Base-by-base conservation (phyloP, 2,329 filamentous ascomycete species). In the Cytospora mali region DNA sequence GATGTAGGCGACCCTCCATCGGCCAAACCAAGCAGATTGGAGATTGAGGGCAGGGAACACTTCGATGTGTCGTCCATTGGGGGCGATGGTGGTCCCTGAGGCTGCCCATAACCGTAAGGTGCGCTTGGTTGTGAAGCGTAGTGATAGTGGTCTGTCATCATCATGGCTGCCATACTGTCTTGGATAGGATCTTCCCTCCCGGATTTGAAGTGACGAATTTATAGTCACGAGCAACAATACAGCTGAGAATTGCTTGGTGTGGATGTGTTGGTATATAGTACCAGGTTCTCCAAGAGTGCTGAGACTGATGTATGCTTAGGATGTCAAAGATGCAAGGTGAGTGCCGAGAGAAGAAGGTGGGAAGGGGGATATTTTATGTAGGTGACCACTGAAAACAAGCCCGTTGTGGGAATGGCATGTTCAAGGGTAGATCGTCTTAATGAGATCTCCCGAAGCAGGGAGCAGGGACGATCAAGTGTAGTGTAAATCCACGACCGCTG, bases 1-100 rank as follows among this genome's bases (percentile, higher is more conserved):
- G 80, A 80, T 21, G 82, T 82, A 57, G 81, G 80, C 42, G 83
- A 85, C 69, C 82, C 88, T 69, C 87, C 87, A 76, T 95, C 91
- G 58, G 92, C 91, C 71, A 94, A 85, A 66, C 90, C 90, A 57
- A 98, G 82, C 62, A 98, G 84, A 75, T 92, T 94, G 42, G 93
- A 97, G 75, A 98, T 97, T 46, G 94, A 97, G 23, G 94, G 94
- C 62, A 98, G 81, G 56, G 93, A 96, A 72, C 90, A 95, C 78
- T 89, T 93, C 68, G 87, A 80, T 52, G 78, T 77, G 71, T 92
- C 89, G 70, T 93, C 90, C 74, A 90, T 87, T 50, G 89, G 89
- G 65, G 89, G 89, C 68, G 89, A 92, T 33, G 89, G 89, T 60
- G 89, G 89, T 57, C 87, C 84, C 71, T 87, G 85, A 55, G 85